Evolutionary conservation across 148 eudicot genomes (phyloP).

Genomic region (Linanthus parryae): DNA sequence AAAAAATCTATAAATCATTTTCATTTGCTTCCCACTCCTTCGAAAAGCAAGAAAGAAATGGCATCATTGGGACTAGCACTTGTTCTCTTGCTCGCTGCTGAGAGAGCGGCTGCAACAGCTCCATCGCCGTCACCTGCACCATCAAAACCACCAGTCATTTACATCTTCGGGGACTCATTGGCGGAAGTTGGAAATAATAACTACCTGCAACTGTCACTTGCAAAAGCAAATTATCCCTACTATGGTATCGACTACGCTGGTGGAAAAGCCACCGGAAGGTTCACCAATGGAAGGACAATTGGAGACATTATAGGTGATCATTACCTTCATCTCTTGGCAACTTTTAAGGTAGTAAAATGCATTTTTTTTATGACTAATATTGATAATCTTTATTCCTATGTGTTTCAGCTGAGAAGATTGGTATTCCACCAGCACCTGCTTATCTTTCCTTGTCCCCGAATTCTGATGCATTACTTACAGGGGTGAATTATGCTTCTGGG

Average conservation of each 20-base stretch:
- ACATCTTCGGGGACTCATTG: slow-evolving; percentile 88
- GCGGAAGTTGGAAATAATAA: slow-evolving; percentile 96
- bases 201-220: slow-evolving; percentile 61
- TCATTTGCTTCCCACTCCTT: background rate
- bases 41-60: slow-evolving; percentile 7
- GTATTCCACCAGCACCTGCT: slow-evolving; percentile 73
- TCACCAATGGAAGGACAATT: slow-evolving; percentile 86
- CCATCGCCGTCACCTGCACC: too few species aligned
- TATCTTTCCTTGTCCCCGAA: slow-evolving; percentile 59
- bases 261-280: slow-evolving; percentile 77
- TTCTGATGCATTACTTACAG: slow-evolving; percentile 63
- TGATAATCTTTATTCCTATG: background rate
- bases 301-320: slow-evolving; percentile 76
- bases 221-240: slow-evolving; percentile 68
- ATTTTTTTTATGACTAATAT: background rate
- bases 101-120: background rate
- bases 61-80: slow-evolving; percentile 1
- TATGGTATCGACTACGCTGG: slow-evolving; percentile 73
- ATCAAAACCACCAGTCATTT: slow-evolving; percentile 40
- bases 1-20: slow-evolving; percentile 14
- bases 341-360: background rate
- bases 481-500: slow-evolving; percentile 92
- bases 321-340: background rate
- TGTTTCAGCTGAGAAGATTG: slow-evolving; percentile 59
- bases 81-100: slow-evolving; percentile 7